Conservation (phyloP, 1,139 yeast genomes). For the Eremothecium cymbalariae region DNA sequence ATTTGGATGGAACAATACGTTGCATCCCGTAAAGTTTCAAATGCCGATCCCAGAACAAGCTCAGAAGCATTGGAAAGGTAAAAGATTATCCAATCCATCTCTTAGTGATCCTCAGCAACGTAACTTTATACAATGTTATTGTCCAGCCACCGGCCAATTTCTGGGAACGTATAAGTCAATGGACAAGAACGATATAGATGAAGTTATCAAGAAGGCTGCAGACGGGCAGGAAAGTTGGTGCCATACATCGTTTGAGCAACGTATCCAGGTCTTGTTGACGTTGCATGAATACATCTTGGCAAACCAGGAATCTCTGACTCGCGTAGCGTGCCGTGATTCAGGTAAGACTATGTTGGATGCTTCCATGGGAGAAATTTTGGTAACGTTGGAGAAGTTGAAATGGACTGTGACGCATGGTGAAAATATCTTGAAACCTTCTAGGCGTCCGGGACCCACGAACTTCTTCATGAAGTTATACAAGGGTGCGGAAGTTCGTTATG, state of each 20-base stretch:
- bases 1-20: slow-evolving; percentile 19
- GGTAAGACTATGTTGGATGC: slow-evolving; percentile 96
- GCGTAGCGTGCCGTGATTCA: slow-evolving; percentile 91
- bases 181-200: slow-evolving; percentile 60
- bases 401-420: slow-evolving; percentile 89
- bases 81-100: slow-evolving; percentile 51
- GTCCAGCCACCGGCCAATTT: slow-evolving; percentile 93
- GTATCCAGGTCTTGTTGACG: slow-evolving; percentile 65
- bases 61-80: slow-evolving; percentile 88
- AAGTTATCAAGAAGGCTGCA: slow-evolving; percentile 46
- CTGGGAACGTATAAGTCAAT: slow-evolving; percentile 65
- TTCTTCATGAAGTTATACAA: slow-evolving; percentile 67
- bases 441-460: slow-evolving; percentile 81
- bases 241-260: slow-evolving; percentile 47
- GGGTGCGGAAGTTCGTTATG: slow-evolving; percentile 86
- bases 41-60: slow-evolving; percentile 74
- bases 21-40: slow-evolving; percentile 41
- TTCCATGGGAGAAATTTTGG: slow-evolving; percentile 90
- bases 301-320: slow-evolving; percentile 78
- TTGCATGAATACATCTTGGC: slow-evolving; percentile 62
- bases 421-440: slow-evolving; percentile 56
- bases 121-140: slow-evolving; percentile 65
- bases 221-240: slow-evolving; percentile 54
- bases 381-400: slow-evolving; percentile 80
- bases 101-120: slow-evolving; percentile 47